phyloP scores from a whole-genome alignment of 805 yeast genomes.

The Ogataea haglerorum region DNA sequence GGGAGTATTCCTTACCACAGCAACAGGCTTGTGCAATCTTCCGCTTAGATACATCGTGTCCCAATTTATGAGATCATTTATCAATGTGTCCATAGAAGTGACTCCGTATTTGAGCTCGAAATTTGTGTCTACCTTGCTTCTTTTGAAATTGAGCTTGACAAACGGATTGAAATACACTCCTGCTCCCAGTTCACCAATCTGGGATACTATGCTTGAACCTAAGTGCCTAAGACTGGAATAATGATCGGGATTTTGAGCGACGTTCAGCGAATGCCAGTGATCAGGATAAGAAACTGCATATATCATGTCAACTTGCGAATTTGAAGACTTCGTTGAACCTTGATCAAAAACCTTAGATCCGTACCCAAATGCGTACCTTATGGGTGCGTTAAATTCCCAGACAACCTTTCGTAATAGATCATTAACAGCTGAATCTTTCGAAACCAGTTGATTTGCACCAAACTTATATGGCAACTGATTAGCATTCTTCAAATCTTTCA shows the following conservation, averaged over 20 bases:
- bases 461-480: conserved; percentile 53
- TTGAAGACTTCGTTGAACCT: conserved; percentile 37
- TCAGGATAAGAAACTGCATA: conserved; percentile 73
- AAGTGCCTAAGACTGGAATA: conserved; percentile 65
- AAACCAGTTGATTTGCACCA: conserved; percentile 56
- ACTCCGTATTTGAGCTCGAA: conserved; percentile 78
- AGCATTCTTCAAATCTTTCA: conserved; percentile 31
- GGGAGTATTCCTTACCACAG: conserved; percentile 62
- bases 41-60: conserved; percentile 84
- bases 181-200: conserved; percentile 70
- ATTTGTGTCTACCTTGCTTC: conserved; percentile 31
- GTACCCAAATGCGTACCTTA: conserved; percentile 82
- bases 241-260: conserved; percentile 65
- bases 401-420: conserved; percentile 47
- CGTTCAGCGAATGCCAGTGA: conserved; percentile 74
- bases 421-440: conserved; percentile 40
- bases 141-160: conserved; percentile 48
- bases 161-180: conserved; percentile 95
- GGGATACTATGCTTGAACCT: conserved; percentile 56
- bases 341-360: conserved; percentile 93
- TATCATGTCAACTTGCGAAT: conserved; percentile 81
- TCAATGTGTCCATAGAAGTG: conserved; percentile 56
- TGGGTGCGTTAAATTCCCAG: conserved; percentile 64
- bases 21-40: conserved; percentile 90
- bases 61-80: conserved; percentile 81